These are phyloP conservation scores for Cytospora chrysosperma DNA, from an alignment of 2,329 filamentous ascomycete species.

Conservation along the genomic window DNA sequence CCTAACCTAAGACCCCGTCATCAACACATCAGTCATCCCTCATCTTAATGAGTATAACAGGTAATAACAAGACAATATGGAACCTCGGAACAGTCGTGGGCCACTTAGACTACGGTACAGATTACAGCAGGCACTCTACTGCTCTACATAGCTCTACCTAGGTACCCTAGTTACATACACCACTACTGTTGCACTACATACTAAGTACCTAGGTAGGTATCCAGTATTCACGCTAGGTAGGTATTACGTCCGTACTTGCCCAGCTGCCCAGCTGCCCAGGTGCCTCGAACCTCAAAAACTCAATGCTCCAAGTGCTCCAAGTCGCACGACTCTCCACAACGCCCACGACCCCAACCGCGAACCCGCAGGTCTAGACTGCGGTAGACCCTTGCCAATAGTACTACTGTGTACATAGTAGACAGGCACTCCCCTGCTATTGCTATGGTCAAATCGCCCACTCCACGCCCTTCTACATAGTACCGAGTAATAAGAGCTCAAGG, in stretches of 20 bases:
- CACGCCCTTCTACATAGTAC: too few species aligned
- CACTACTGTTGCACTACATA: neutral
- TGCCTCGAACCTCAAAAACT: too few species aligned
- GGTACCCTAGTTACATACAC: too few species aligned
- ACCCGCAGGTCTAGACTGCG: neutral
- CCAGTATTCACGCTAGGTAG: neutral
- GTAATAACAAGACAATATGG: neutral
- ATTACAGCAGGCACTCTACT: too few species aligned
- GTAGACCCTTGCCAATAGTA: neutral
- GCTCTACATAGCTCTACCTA: too few species aligned
- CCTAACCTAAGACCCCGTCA: neutral
- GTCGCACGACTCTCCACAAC: neutral
- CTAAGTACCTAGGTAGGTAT: neutral
- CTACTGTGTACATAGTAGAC: too few species aligned
- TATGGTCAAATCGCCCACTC: too few species aligned
- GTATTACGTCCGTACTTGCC: too few species aligned
- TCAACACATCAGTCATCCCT: neutral
- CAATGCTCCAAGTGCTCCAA: neutral
- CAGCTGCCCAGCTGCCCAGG: too few species aligned
- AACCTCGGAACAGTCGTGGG: neutral
- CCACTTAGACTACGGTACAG: neutral
- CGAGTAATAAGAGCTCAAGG: too few species aligned
- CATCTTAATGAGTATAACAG: neutral
- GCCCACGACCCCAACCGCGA: neutral
- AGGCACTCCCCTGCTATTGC: too few species aligned